Evolutionary conservation across 192 early-diverging fungal genomes (phyloP).

Genomic region (Geosiphon pyriformis): DNA sequence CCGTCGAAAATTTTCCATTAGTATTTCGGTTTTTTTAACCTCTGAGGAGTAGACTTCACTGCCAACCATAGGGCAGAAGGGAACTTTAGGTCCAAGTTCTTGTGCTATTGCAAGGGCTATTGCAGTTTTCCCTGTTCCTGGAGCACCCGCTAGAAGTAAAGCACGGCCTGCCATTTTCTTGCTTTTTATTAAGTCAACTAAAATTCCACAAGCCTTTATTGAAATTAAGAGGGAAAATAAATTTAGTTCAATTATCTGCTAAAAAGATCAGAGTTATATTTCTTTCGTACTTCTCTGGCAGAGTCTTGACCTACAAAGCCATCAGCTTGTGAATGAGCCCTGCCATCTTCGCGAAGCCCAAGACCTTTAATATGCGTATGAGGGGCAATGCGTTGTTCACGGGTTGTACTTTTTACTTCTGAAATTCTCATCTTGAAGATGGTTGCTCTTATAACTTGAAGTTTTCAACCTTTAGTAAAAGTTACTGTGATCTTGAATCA

Average conservation of each 20-base stretch:
- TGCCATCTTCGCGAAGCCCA: slow-evolving; percentile 7
- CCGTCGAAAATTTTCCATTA: slow-evolving; percentile 98
- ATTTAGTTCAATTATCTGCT: neutral
- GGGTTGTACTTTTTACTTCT: slow-evolving; percentile 83
- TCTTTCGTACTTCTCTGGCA: slow-evolving; percentile 75
- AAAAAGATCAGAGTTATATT: slow-evolving; percentile 1
- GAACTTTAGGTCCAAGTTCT: slow-evolving; percentile 97
- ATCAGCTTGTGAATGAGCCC: slow-evolving; percentile 2
- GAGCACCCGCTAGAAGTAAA: slow-evolving; percentile 89
- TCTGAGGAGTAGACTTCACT: slow-evolving; percentile 97
- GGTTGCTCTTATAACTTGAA: neutral
- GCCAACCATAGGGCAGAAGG: slow-evolving; percentile 98
- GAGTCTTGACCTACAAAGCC: slow-evolving; percentile 96
- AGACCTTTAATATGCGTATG: slow-evolving; percentile 93
- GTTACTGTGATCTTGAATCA: too few relatives aligned
- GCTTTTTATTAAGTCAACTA: slow-evolving; percentile 89
- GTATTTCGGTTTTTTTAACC: slow-evolving; percentile 99
- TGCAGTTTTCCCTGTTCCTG: slow-evolving; percentile 98
- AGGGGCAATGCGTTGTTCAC: slow-evolving; percentile 91
- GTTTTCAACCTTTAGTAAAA: neutral
- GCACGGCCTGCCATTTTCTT: slow-evolving; percentile 98
- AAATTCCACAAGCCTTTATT: slow-evolving; percentile 79
- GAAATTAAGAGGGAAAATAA: slow-evolving; percentile 14
- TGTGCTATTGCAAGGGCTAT: slow-evolving; percentile 94
- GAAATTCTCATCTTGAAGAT: slow-evolving; percentile 77